Percentiles rank a stretch among this genome's conserved stretches.
Evolutionary conservation across 2,329 filamentous ascomycete species (phyloP).

Genomic region (Fusarium mundagurra): DNA sequence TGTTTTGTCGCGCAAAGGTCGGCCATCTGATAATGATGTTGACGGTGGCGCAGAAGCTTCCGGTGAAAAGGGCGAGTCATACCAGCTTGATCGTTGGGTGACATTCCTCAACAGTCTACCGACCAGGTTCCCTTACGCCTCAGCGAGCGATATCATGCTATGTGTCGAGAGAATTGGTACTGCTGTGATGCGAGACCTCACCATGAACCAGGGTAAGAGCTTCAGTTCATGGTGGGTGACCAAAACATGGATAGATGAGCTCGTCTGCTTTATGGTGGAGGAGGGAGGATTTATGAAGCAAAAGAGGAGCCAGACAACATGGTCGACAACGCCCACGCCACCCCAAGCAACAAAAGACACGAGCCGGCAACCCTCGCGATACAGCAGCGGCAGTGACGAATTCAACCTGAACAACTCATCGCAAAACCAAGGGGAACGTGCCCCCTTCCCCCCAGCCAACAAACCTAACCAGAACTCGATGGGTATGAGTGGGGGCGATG

Average conservation of each 20-base stretch:
- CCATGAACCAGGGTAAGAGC: constrained; percentile 78
- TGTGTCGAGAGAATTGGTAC: constrained; percentile 81
- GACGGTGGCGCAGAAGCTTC: constrained; percentile 44
- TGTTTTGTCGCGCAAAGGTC: constrained; percentile 59
- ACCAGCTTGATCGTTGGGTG: constrained; percentile 82
- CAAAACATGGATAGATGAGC: constrained; percentile 95
- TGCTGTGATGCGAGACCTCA: constrained; percentile 82
- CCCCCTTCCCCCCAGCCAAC: constrained; percentile 59
- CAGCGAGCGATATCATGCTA: constrained; percentile 77
- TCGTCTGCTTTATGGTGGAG: constrained; percentile 89
- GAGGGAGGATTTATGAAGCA: constrained; percentile 86
- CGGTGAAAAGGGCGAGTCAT: constrained; percentile 55
- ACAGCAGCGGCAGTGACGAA: constrained; percentile 58
- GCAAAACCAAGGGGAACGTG: constrained; percentile 59
- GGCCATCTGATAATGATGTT: constrained; percentile 45
- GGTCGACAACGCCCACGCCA: constrained; percentile 42
- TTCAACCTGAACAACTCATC: constrained; percentile 56
- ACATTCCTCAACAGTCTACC: constrained; percentile 76
- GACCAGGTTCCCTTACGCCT: constrained; percentile 76
- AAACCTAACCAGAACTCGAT: constrained; percentile 55
- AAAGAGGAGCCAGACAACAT: constrained; percentile 52
- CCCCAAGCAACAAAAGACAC: constrained; percentile 51
- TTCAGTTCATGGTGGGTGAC: constrained; percentile 96
- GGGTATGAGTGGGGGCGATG: constrained; percentile 53
- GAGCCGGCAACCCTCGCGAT: constrained; percentile 50